Evolutionary conservation across 1,284 basidiomycete species (phyloP), one percentile per base, ranked within the genome.

Genomic region (Cutaneotrichosporon daszewskae): DNA sequence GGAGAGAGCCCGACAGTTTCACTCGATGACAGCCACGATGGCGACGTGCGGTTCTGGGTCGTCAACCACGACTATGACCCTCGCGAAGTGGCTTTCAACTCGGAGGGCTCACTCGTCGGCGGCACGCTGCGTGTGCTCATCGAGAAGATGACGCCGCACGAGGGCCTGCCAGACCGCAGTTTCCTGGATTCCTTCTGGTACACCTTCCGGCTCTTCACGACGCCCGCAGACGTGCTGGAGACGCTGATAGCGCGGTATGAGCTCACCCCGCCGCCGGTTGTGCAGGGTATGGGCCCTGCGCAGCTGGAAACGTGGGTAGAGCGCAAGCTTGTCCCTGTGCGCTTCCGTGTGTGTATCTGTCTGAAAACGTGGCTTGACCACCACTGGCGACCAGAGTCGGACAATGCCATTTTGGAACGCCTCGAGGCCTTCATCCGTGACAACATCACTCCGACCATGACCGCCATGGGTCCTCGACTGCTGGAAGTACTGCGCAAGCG

Each of bases 121-220:
- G 95, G 90, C 1, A 91, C 90, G 2, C 74, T 98, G 44, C 77
- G 79, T 13, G 91, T 85, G 2, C 75, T 98, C 32, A 83, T 97
- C 9, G 91, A 94, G 71, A 89, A 87, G 72, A 85, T 98, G 83
- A 94, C 92, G n/a, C 87, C 91, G 3, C 87, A 94, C 62, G 88
- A 91, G 60, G 83, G 83, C 37, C 69, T 72, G 46, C 85, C 87
- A 24, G 91, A 97, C 58, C 76, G 83, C 14, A 80, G 81, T 0
- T 91, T 96, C 63, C 78, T 83, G 19, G 80, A 83, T 1, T 84
- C 92, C 14, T 97, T 98, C 75, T 94, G 92, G 76, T 75, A 92
- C 61, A 95, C 91, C 1, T 98, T 98, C 77, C 81, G 94, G n/a
- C 72, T 96, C 52, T 97, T 96, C 71, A 82, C 85, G 1, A 81